A percentile compares a stretch with the other conserved stretches of the same genome.
phyloP scores from a whole-genome alignment of 805 yeast genomes.

The Saturnispora kantuleensis region DNA sequence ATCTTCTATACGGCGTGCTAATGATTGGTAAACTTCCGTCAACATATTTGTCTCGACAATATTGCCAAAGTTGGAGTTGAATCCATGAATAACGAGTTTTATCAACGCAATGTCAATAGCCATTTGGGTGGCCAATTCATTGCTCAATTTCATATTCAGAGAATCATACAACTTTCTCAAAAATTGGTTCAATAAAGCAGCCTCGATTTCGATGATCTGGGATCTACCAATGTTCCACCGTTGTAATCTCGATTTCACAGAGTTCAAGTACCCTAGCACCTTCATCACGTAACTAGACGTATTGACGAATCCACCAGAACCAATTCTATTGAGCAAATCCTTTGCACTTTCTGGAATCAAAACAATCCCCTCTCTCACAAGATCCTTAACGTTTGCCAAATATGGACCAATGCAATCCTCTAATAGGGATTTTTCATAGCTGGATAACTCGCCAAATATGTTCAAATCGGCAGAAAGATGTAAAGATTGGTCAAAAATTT shows the following conservation, averaged over 20 bases:
- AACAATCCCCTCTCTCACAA: conserved; percentile 32
- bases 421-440: conserved; percentile 44
- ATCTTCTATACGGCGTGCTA: neutral
- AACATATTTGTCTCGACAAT: neutral
- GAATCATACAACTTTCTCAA: conserved; percentile 5
- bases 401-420: conserved; percentile 42
- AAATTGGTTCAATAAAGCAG: conserved; percentile 2
- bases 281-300: conserved; percentile 18
- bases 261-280: conserved; percentile 19
- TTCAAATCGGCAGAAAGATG: conserved; percentile 31
- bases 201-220: conserved; percentile 3
- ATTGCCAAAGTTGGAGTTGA: too few relatives aligned
- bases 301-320: conserved; percentile 10
- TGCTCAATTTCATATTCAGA: neutral
- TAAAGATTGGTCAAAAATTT: conserved; percentile 37
- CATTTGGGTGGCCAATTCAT: too few relatives aligned
- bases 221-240: conserved; percentile 4
- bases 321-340: conserved; percentile 32
- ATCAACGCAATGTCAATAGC: neutral
- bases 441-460: conserved; percentile 35
- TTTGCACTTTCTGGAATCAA: conserved; percentile 3
- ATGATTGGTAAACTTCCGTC: neutral
- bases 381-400: conserved; percentile 31
- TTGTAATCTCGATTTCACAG: conserved; percentile 20
- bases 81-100: too few relatives aligned